Evolutionary conservation across 176 grass and related monocot genomes (phyloP).

Genomic region (Aegilops umbellulata): DNA sequence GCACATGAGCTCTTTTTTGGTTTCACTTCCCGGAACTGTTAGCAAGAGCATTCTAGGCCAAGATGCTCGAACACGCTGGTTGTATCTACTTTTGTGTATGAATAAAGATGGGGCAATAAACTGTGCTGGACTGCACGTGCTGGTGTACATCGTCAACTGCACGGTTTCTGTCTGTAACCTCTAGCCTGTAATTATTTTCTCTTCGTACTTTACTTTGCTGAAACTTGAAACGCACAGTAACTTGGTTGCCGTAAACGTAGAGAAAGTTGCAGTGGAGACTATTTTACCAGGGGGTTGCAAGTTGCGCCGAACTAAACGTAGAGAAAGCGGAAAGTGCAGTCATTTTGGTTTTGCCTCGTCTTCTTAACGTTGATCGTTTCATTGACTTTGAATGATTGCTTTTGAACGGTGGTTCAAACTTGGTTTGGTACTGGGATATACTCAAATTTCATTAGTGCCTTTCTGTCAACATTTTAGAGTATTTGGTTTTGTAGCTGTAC

Average conservation of each 20-base stretch:
- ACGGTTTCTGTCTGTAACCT: background rate
- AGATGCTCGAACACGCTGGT: constrained; percentile 43
- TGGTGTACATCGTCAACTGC: background rate
- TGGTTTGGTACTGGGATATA: background rate
- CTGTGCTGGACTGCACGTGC: background rate
- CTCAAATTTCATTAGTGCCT: background rate
- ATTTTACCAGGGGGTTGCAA: background rate
- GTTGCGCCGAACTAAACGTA: background rate
- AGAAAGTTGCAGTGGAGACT: background rate
- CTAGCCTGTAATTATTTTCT: background rate
- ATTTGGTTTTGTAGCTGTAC: background rate
- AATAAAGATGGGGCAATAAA: constrained; percentile 48
- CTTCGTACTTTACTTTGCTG: background rate
- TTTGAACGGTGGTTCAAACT: background rate
- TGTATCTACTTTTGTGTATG: constrained; percentile 56
- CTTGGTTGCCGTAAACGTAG: background rate
- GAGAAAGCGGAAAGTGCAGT: background rate
- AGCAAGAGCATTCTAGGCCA: constrained; percentile 32
- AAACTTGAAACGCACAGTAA: background rate
- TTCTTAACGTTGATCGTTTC: background rate
- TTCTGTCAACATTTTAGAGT: background rate
- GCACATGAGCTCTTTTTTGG: constrained; percentile 22
- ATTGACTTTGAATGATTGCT: background rate
- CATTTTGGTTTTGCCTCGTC: background rate
- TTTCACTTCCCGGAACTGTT: constrained; percentile 33